Evolutionary conservation across 805 yeast species (phyloP).

Genomic region (Starmera dryadoides): DNA sequence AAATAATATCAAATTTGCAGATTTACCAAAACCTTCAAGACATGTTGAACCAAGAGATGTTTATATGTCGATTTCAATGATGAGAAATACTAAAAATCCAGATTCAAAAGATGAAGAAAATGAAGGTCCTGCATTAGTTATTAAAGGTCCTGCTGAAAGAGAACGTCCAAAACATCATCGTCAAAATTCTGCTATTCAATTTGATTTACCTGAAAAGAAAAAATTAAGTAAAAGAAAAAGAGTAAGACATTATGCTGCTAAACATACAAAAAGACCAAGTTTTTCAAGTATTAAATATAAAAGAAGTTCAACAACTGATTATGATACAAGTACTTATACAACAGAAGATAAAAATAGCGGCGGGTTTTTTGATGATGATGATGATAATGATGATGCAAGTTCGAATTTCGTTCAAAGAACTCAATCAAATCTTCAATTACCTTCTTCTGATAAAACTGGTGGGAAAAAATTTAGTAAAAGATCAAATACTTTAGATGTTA

Average conservation of each 20-base stretch:
- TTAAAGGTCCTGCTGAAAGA: conserved; percentile 72
- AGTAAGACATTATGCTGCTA: conserved; percentile 2
- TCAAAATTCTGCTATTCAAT: conserved; percentile 20
- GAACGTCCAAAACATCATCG: conserved; percentile 26
- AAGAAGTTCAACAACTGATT: conserved; percentile 15
- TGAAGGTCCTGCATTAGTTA: conserved; percentile 72
- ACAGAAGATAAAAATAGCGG: too few species aligned
- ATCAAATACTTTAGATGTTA: conserved; percentile 41
- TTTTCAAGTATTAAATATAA: conserved; percentile 12
- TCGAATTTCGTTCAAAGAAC: conserved; percentile 13
- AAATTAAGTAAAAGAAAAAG: conserved; percentile 11
- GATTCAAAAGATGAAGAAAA: conserved; percentile 35
- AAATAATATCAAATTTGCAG: conserved; percentile 17
- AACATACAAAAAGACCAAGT: conserved; percentile 8
- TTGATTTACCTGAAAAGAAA: conserved; percentile 11
- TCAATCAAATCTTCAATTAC: conserved; percentile 27
- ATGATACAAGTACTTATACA: conserved; percentile 17
- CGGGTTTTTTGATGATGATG: conserved; percentile 18
- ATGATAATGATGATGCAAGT: conserved; percentile 20
- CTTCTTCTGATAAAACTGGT: conserved; percentile 28
- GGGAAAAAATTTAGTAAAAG: conserved; percentile 32
- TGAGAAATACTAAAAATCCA: conserved; percentile 47
- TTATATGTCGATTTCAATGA: conserved; percentile 75
- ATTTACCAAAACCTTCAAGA: conserved; percentile 20
- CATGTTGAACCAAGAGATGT: conserved; percentile 76